Evolutionary conservation across 306 rosid genomes (phyloP), one percentile per base, ranked within the genome.

Genomic region (Glycyrrhiza uralensis): DNA sequence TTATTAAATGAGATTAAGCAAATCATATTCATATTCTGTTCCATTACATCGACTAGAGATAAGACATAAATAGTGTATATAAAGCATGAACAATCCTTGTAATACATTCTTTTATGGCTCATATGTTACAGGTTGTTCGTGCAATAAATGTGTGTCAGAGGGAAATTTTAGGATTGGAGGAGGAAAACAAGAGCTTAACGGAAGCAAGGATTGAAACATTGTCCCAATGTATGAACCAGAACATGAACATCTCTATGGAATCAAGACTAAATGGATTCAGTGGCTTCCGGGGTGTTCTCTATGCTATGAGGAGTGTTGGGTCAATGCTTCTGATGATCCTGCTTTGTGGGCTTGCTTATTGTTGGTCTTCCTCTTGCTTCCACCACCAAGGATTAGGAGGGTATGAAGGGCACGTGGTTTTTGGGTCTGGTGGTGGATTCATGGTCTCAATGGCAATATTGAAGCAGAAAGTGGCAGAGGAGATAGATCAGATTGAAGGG

Each of bases 221-320:
- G 38, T 83, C 90, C 0, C 80, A 80, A 4, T 74, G 85, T 68
- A 14, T 80, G 23, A 80, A 75, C 20, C 83, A 76, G 20, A 82
- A 58, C 82, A 46, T 78, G 29, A 82, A 63, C 77, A 46, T 81
- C 4, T 84, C 81, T 0, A 54, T 70, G 41, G 86, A 81, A 68
- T 91, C 96, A 8, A 91, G 81, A 72, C 55, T 82, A 13, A 91
- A 89, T 24, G 97, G 92, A 17, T 91, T 89, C 76, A 87, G 79
- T 44, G 97, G 97, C n/a, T 91, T 91, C 28, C 36, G 97, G 24
- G 97, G 96, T 2, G 92, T 89, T 51, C 91, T 91, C 2, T 84
- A 84, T 10, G 96, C 97, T 78, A 85, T 91, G 89, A 84, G 90
- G 75, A 89, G 76, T 47, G 85, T 91, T 0, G 84, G 87, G 30